Evolutionary conservation across 2,329 filamentous ascomycete species (phyloP).

Genomic region (Pseudogymnoascus sp.): DNA sequence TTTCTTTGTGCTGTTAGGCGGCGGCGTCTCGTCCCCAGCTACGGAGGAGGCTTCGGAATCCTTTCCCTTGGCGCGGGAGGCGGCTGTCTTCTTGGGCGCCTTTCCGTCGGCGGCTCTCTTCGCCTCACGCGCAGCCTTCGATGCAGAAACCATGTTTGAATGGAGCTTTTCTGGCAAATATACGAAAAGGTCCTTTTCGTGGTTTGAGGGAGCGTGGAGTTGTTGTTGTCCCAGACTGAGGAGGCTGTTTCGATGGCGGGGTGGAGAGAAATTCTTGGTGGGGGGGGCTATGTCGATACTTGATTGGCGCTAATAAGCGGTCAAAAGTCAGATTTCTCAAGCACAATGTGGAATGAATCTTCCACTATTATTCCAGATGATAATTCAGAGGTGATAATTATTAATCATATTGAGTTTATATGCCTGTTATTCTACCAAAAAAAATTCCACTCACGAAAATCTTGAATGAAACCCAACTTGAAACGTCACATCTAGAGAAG

Average conservation of each 20-base stretch:
- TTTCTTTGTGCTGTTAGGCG: slow-evolving; percentile 60
- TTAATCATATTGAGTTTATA: neutral
- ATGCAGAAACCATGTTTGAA: slow-evolving; percentile 56
- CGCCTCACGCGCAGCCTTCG: slow-evolving; percentile 64
- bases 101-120: slow-evolving; percentile 67
- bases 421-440: neutral
- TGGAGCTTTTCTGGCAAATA: neutral
- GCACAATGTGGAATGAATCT: neutral
- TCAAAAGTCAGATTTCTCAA: slow-evolving; percentile 12
- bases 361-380: neutral
- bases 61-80: slow-evolving; percentile 52
- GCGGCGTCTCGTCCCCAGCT: slow-evolving; percentile 59
- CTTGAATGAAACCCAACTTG: neutral
- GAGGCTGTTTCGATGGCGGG: slow-evolving; percentile 11
- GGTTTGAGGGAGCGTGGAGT: slow-evolving; percentile 5
- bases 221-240: slow-evolving; percentile 4
- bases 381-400: neutral
- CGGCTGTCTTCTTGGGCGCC: slow-evolving; percentile 68
- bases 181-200: slow-evolving; percentile 8
- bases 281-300: slow-evolving; percentile 9
- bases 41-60: slow-evolving; percentile 64
- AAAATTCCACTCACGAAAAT: neutral
- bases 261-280: slow-evolving; percentile 11
- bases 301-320: slow-evolving; percentile 12
- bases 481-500: neutral